These are phyloP conservation scores for Vaccinium darrowii DNA, from an alignment of 148 eudicot species.

Conservation along the genomic window DNA sequence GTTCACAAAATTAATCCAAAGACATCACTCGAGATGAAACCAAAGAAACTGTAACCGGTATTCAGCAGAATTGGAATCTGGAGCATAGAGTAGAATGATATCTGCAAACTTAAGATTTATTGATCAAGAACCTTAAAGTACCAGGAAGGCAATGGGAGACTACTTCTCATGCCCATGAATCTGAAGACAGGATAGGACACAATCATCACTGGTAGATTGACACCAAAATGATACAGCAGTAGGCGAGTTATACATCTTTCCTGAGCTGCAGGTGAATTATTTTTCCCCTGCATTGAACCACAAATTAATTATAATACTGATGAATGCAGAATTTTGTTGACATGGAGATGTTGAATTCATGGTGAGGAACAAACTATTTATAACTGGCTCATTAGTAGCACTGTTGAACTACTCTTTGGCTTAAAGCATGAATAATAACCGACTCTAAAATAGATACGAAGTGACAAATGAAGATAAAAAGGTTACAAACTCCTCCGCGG, in stretches of 20 bases:
- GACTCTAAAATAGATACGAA: neutral
- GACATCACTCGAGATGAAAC: neutral
- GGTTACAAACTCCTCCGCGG: neutral
- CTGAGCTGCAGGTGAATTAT: conserved; percentile 80
- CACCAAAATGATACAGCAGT: conserved; percentile 81
- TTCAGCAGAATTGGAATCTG: neutral
- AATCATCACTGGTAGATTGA: conserved; percentile 91
- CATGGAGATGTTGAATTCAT: neutral
- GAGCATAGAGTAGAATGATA: conserved; percentile 9
- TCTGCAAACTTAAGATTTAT: conserved; percentile 21
- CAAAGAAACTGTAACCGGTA: neutral
- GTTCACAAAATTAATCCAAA: conserved; percentile 11
- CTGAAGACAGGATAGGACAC: conserved; percentile 87
- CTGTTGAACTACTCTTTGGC: neutral
- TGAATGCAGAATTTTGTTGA: neutral
- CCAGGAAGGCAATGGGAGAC: conserved; percentile 98
- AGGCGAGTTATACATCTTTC: conserved; percentile 75
- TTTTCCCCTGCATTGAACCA: conserved; percentile 56
- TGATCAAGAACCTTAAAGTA: conserved; percentile 67
- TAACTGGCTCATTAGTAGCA: neutral
- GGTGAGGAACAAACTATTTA: neutral
- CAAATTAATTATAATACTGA: neutral
- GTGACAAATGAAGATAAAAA: neutral
- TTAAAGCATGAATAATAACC: neutral
- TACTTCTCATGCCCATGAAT: conserved; percentile 95